Evolutionary conservation across 352 stramenopile genomes (phyloP), one percentile per base, ranked within the genome.

Genomic region (Thalassiosira mediterranea): DNA sequence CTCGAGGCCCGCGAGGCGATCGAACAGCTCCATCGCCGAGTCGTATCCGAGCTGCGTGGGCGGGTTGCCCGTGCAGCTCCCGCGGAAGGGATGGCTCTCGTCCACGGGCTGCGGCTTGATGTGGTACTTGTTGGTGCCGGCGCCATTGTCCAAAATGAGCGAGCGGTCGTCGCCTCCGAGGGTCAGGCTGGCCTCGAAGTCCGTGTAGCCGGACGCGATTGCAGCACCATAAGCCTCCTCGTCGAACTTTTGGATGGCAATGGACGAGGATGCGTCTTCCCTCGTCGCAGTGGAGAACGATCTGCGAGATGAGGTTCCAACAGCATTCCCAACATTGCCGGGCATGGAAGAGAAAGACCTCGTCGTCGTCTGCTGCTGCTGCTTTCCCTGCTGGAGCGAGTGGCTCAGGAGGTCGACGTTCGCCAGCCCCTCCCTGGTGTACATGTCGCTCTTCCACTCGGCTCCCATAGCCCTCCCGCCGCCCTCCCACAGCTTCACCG

Each of bases 401-500:
- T 91, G 80, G 11, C 57, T 85, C 21, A 91, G 58, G 10, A 89
- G 21, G 58, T 86, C 84, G 4, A 66, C 62, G 74, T 91, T 79
- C 19, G 48, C 69, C 58, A 91, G 79, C 38, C 84, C 84, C 34
- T 88, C 81, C 44, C 84, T 66, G 13, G 84, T 91, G 56, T 91
- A 91, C 54, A 76, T 62, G 26, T 88, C 62, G 51, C 74, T 87
- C 54, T 89, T 83, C 81, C 81, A 91, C 66, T 58, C 75, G 38
- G 84, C 84, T 29, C 84, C 84, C 56, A 75, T 76, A 10, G 84
- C 84, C 47, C 84, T 74, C 49, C 84, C 70, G 28, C 84, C 84
- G 62, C 81, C 84, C 56, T 84, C 74, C 84, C 84, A 91, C n/a
- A 73, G 74, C 17, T 85, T 87, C 0, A 91, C 69, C 34, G 87